Percentiles rank a stretch among this genome's conserved stretches.
Conservation (phyloP, 495 filamentous ascomycete species). For the Opeltia flavorubescens region DNA sequence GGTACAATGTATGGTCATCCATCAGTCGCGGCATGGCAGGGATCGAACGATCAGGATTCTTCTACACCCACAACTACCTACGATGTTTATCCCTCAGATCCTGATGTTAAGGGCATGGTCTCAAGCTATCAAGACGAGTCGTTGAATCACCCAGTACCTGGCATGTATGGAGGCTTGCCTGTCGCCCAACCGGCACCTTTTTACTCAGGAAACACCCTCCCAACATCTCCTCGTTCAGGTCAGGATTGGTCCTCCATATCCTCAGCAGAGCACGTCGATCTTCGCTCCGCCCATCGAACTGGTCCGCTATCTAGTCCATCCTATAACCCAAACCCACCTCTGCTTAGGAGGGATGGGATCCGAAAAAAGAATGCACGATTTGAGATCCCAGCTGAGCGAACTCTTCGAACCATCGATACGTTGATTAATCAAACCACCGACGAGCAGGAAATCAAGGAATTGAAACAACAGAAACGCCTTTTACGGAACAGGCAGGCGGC, state of each 20-base stretch:
- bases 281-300: constrained; percentile 51
- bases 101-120: constrained; percentile 38
- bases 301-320: constrained; percentile 54
- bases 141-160: constrained; percentile 26
- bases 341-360: constrained; percentile 76
- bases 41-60: constrained; percentile 34
- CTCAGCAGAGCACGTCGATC: constrained; percentile 41
- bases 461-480: constrained; percentile 95
- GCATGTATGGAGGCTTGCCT: constrained; percentile 12
- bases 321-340: constrained; percentile 65
- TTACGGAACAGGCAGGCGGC: constrained; percentile 92
- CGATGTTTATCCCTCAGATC: constrained; percentile 49
- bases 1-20: constrained; percentile 9
- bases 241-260: constrained; percentile 47
- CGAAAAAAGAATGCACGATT: constrained; percentile 99
- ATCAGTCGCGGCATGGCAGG: constrained; percentile 9
- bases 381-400: constrained; percentile 90
- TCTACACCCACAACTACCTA: constrained; percentile 47
- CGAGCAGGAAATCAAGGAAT: constrained; percentile 90
- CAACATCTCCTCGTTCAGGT: constrained; percentile 46
- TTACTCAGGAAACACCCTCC: constrained; percentile 26
- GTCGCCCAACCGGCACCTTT: constrained; percentile 26
- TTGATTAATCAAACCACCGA: constrained; percentile 78
- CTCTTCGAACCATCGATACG: constrained; percentile 86
- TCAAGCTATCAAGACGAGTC: constrained; percentile 38